Percentiles rank a stretch among this genome's conserved stretches.
Evolutionary conservation across 2,329 filamentous ascomycete species (phyloP).

Genomic region (Trichoderma sp.): DNA sequence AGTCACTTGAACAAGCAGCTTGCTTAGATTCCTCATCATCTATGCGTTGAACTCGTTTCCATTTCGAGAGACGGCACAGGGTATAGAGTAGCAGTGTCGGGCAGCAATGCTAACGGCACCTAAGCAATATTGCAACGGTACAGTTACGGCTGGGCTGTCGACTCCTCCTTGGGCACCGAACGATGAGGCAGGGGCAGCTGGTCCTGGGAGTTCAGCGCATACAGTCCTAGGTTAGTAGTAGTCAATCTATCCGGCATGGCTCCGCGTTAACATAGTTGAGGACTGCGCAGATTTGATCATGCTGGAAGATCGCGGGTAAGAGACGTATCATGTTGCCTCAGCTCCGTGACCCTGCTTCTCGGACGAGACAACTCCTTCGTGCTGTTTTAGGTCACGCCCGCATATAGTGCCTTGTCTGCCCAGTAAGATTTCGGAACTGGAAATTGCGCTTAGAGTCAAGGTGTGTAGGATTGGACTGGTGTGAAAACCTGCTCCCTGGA

Average conservation of each 20-base stretch:
- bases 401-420: background rate
- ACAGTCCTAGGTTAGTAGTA: no score
- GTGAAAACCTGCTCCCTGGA: background rate
- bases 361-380: slow-evolving; percentile 8
- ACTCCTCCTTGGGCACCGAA: background rate
- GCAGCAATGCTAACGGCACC: background rate
- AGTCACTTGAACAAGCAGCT: slow-evolving; percentile 14
- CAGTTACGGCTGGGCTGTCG: background rate
- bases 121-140: background rate
- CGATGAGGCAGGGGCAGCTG: slow-evolving; percentile 2
- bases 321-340: slow-evolving; percentile 10
- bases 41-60: background rate
- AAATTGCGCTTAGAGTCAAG: background rate
- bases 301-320: background rate
- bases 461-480: background rate
- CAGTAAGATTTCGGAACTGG: background rate
- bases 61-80: background rate
- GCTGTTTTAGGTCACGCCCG: background rate
- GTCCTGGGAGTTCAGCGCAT: background rate
- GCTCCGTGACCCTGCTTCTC: background rate
- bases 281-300: slow-evolving; percentile 2
- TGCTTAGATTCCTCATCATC: background rate
- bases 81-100: background rate
- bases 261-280: background rate
- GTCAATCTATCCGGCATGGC: background rate